These are phyloP conservation scores for Domatiomyces globalis DNA, from an alignment of 2,329 filamentous ascomycete genomes.

Conservation along the genomic window DNA sequence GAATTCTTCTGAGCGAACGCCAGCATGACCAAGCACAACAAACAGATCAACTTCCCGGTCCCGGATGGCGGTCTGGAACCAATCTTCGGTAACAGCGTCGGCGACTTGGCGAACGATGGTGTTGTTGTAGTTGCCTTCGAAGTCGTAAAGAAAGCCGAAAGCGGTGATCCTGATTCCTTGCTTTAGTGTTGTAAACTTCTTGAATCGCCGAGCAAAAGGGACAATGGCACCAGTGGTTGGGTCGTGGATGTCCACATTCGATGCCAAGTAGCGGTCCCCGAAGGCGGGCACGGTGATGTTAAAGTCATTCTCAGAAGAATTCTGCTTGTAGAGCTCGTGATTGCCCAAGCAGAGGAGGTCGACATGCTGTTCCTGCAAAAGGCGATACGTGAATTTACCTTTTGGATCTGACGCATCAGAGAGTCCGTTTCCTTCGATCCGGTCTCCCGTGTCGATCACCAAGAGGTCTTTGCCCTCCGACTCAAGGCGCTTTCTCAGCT, in stretches of 20 bases:
- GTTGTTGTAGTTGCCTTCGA: conserved; percentile 80
- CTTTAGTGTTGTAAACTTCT: conserved; percentile 84
- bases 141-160: conserved; percentile 92
- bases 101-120: conserved; percentile 69
- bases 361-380: conserved; percentile 67
- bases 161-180: conserved; percentile 70
- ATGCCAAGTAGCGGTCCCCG: conserved; percentile 66
- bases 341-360: conserved; percentile 83
- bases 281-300: conserved; percentile 71
- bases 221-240: conserved; percentile 54
- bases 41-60: conserved; percentile 72
- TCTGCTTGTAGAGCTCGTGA: conserved; percentile 79
- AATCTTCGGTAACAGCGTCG: conserved; percentile 65
- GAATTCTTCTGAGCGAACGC: conserved; percentile 67
- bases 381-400: conserved; percentile 76
- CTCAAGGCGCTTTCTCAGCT: conserved; percentile 67
- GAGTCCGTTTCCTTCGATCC: conserved; percentile 84
- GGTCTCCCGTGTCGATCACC: conserved; percentile 89
- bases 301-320: conserved; percentile 66
- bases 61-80: conserved; percentile 78
- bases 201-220: conserved; percentile 67
- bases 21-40: conserved; percentile 72
- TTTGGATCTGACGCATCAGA: conserved; percentile 84
- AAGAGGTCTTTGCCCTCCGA: conserved; percentile 66
- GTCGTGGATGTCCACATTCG: conserved; percentile 80